A percentile compares a stretch with the other conserved stretches of the same genome.
Conservation (phyloP, 495 filamentous ascomycete species). For the Pyronema domesticum region DNA sequence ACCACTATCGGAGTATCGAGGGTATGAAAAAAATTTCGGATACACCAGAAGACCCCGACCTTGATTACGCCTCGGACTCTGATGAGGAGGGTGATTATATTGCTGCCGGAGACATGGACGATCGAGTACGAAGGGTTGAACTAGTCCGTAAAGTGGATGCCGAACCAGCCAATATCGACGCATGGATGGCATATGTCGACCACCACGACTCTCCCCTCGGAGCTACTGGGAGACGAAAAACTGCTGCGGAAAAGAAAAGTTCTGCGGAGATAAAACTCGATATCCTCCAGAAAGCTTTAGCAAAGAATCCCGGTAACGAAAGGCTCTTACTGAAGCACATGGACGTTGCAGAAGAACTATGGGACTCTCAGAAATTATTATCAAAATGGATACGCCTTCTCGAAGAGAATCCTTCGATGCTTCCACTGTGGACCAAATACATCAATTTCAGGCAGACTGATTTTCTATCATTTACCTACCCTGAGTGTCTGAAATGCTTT, state of each 20-base stretch:
- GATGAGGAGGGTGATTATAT: constrained; percentile 28
- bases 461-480: constrained; percentile 49
- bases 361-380: constrained; percentile 47
- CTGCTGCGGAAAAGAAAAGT: constrained; percentile 43
- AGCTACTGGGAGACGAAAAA: constrained; percentile 30
- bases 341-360: constrained; percentile 50
- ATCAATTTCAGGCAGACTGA: constrained; percentile 58
- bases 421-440: constrained; percentile 54
- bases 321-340: constrained; percentile 47
- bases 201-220: constrained; percentile 51
- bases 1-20: constrained; percentile 54
- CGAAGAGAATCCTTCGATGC: constrained; percentile 37
- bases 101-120: constrained; percentile 24
- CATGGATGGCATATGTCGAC: constrained; percentile 60
- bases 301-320: constrained; percentile 35
- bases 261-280: constrained; percentile 62
- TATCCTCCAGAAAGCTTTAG: constrained; percentile 63
- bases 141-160: constrained; percentile 42
- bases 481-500: constrained; percentile 40
- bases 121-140: constrained; percentile 35
- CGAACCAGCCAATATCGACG: constrained; percentile 43
- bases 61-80: constrained; percentile 37
- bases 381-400: constrained; percentile 47
- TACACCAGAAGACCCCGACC: constrained; percentile 32
- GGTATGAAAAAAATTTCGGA: constrained; percentile 37